Evolutionary conservation across 768 basidiomycete genomes (phyloP), one percentile per base, ranked within the genome.

Genomic region (Tylopilus sp.): DNA sequence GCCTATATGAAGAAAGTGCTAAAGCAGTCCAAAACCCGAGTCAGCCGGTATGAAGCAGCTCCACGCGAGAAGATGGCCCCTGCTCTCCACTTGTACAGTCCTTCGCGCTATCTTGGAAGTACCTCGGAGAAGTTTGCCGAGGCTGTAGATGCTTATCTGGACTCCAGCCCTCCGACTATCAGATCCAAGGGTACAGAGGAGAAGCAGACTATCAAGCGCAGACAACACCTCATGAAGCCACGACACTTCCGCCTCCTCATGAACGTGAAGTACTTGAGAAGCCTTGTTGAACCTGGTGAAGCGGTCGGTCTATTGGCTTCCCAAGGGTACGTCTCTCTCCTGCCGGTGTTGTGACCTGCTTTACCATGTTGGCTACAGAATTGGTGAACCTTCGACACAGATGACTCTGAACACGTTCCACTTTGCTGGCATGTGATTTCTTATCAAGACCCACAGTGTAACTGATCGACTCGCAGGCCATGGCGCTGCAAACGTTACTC

Each of bases 391-490:
- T 5, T 99, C 97, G 15, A 99, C 97, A 0, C 97, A 99, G 68
- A 99, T 99, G 97, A 99, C 97, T 9, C 73, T 99, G 56, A 99
- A 99, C 68, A 99, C 97, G 12, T 99, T 99, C 82, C 97, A 99
- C 75, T 95, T 99, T 63, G 97, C 97, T 59, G 95, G 93, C 85
- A 69, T 62, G 79, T 64, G 33, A 42, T 35, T 25, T 31, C 21
- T 11, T 3, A 13, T 50, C n/a, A 41, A 31, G 12, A 31, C 31
- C n/a, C 22, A 5, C 12, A 3, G 8, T 17, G 23, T 57, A 12
- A 11, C 53, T 53, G 33, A 61, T 40, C 35, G 39, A 40, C 42
- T 47, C n/a, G 35, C 58, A 94, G 92, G 95, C 57, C 97, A 98
- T 65, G 95, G 97, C 71, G 97, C 97, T 52, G 97, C 97, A 38